Percentiles rank a stretch among this genome's conserved stretches.
These are phyloP conservation scores for Trichosporon sp. DNA, from an alignment of 1,284 basidiomycete genomes.

Conservation along the genomic window DNA sequence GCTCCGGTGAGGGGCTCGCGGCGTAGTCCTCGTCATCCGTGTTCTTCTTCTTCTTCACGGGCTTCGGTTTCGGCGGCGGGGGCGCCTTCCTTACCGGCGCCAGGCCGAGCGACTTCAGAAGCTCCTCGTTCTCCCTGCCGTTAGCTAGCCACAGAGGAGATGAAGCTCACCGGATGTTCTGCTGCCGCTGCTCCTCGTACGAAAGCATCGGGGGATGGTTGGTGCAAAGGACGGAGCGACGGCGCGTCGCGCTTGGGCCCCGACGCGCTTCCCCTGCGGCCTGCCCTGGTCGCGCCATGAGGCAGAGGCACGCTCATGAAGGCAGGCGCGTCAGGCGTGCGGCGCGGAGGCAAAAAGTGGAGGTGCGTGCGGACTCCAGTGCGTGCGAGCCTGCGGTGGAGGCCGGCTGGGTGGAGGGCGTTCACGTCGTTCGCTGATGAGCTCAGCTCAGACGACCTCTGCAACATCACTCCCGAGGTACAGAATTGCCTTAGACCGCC, in stretches of 20 bases:
- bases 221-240: background rate
- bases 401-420: background rate
- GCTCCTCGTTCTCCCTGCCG: slow-evolving; percentile 33
- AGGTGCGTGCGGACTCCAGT: background rate
- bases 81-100: background rate
- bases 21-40: background rate
- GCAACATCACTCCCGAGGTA: background rate
- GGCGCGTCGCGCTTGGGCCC: background rate
- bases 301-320: background rate
- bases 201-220: background rate
- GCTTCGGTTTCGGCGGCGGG: slow-evolving; percentile 10
- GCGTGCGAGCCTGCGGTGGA: background rate
- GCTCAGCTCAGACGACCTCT: background rate
- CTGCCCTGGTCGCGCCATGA: background rate
- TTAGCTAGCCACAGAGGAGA: background rate
- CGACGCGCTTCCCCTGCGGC: background rate
- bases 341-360: background rate
- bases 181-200: slow-evolving; percentile 26
- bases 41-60: background rate
- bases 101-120: slow-evolving; percentile 36
- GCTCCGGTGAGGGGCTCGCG: background rate
- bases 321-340: background rate
- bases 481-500: background rate
- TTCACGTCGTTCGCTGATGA: background rate
- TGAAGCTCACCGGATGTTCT: slow-evolving; percentile 32